Evolutionary conservation across 2,329 filamentous ascomycete genomes (phyloP).

Genomic region (Scedosporium apiospermum): DNA sequence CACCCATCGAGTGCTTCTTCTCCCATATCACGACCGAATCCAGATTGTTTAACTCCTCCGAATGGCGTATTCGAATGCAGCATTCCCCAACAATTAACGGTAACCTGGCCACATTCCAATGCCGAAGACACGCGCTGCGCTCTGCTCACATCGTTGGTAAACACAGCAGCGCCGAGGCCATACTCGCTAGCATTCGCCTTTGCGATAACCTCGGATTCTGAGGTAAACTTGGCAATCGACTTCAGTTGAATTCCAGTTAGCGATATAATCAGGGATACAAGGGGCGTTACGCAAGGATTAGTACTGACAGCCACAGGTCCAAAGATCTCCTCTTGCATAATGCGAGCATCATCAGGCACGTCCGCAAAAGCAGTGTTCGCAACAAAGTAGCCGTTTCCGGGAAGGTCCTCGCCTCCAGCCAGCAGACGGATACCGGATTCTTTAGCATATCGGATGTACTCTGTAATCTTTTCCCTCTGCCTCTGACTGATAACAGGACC

Average conservation of each 20-base stretch:
- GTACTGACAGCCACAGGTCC: constrained; percentile 23
- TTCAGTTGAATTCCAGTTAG: background rate
- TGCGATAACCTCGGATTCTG: constrained; percentile 37
- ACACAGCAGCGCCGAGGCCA: constrained; percentile 19
- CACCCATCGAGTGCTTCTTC: constrained; percentile 21
- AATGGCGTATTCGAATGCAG: constrained; percentile 18
- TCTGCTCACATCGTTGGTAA: constrained; percentile 18
- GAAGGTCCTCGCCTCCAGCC: constrained; percentile 63
- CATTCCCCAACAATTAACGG: constrained; percentile 35
- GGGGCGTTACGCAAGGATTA: no score
- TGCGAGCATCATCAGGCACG: constrained; percentile 12
- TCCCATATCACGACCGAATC: constrained; percentile 22
- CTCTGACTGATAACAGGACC: constrained; percentile 79
- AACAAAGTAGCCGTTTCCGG: constrained; percentile 54
- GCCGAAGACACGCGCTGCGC: constrained; percentile 33
- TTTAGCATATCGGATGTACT: constrained; percentile 71
- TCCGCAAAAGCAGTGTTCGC: constrained; percentile 60
- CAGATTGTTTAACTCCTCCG: constrained; percentile 23
- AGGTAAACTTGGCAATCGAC: constrained; percentile 27
- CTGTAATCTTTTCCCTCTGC: constrained; percentile 68
- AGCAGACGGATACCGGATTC: constrained; percentile 67
- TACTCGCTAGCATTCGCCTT: constrained; percentile 41
- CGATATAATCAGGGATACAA: background rate
- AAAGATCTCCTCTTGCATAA: constrained; percentile 17
- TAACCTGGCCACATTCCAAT: constrained; percentile 58